Evolutionary conservation across 768 basidiomycete genomes (phyloP).

Genomic region (Dictyophora rubrovolvata): DNA sequence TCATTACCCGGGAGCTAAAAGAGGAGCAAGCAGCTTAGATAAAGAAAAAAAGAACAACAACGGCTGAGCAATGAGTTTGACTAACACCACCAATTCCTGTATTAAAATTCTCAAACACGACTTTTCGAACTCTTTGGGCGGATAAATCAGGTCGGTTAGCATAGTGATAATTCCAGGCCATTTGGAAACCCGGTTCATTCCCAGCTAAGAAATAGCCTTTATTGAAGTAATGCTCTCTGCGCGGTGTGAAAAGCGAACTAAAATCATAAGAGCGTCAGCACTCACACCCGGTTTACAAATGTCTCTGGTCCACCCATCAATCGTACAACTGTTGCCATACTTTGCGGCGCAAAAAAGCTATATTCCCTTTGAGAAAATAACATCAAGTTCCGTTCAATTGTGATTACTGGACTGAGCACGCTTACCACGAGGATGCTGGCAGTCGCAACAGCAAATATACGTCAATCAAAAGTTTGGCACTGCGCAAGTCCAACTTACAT

Average conservation of each 20-base stretch:
- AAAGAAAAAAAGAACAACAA: neutral
- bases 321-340: conserved; percentile 34
- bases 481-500: conserved; percentile 24
- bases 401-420: neutral
- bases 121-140: conserved; percentile 33
- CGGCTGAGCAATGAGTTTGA: neutral
- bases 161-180: conserved; percentile 42
- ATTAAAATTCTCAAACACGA: conserved; percentile 36
- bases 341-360: conserved; percentile 43
- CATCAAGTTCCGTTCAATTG: neutral
- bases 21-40: neutral
- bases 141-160: conserved; percentile 39
- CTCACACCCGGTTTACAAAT: conserved; percentile 34
- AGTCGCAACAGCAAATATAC: neutral
- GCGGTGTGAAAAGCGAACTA: neutral
- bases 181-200: conserved; percentile 39
- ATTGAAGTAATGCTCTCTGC: conserved; percentile 35
- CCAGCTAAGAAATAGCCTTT: conserved; percentile 37
- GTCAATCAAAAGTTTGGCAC: neutral
- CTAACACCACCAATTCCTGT: conserved; percentile 35
- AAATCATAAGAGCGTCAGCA: neutral
- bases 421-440: conserved; percentile 36
- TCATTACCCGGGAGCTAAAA: conserved; percentile 40
- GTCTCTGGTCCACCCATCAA: conserved; percentile 38
- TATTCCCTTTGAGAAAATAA: conserved; percentile 25